Conservation (phyloP, 1,284 basidiomycete genomes). For the Marasmius oreades region DNA sequence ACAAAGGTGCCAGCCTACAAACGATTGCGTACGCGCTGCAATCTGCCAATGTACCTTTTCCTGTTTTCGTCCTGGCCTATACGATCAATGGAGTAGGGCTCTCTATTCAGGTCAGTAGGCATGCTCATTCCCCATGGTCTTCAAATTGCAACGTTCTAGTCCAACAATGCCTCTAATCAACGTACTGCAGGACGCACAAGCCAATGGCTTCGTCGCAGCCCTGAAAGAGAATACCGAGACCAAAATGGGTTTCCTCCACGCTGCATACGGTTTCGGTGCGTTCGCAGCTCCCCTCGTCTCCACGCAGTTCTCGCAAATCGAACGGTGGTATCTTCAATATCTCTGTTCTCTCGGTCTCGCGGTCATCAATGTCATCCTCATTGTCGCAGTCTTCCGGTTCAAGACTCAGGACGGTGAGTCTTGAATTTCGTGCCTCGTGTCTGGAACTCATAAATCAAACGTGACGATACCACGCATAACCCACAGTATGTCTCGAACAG, state of each 20-base stretch:
- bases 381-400: conserved; percentile 43
- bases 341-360: conserved; percentile 49
- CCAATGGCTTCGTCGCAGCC: conserved; percentile 51
- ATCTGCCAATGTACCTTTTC: conserved; percentile 60
- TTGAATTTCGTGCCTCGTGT: background rate
- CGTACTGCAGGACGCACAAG: conserved; percentile 52
- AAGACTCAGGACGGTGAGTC: conserved; percentile 41
- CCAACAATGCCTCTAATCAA: no score
- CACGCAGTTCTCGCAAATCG: conserved; percentile 40
- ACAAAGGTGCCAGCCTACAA: conserved; percentile 20
- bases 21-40: conserved; percentile 49
- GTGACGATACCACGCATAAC: background rate
- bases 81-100: conserved; percentile 62
- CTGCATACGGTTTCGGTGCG: conserved; percentile 49
- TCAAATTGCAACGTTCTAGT: no score
- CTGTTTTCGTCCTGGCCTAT: conserved; percentile 55
- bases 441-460: background rate
- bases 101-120: conserved; percentile 40
- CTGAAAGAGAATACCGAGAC: conserved; percentile 41
- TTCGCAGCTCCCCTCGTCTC: conserved; percentile 43
- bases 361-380: conserved; percentile 30
- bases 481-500: conserved; percentile 11
- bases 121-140: no score
- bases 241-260: conserved; percentile 59
- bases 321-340: conserved; percentile 48